Conservation (phyloP, 164 flowering plant genomes). For the Nymphaea colorata region DNA sequence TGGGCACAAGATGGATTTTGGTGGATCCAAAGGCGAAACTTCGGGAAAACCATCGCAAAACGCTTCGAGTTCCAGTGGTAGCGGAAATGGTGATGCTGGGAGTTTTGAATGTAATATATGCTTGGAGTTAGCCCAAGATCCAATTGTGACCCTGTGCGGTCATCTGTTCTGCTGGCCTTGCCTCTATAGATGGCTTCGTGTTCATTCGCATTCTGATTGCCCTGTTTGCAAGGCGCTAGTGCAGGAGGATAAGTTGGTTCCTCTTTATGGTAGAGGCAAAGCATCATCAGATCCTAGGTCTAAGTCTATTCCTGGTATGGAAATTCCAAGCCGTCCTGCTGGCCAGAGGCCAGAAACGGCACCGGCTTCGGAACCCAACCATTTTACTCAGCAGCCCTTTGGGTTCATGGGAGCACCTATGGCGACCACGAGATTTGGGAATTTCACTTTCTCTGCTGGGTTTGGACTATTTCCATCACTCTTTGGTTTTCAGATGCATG, state of each 20-base stretch:
- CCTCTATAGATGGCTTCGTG: conserved; percentile 59
- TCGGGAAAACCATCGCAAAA: conserved; percentile 18
- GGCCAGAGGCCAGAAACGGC: conserved; percentile 79
- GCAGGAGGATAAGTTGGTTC: conserved; percentile 61
- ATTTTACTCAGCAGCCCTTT: conserved; percentile 29
- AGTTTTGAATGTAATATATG: conserved; percentile 77
- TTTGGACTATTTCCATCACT: conserved; percentile 49
- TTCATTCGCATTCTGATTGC: conserved; percentile 58
- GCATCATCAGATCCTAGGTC: conserved; percentile 46
- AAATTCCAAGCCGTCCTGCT: conserved; percentile 54
- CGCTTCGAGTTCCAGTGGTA: conserved; percentile 26
- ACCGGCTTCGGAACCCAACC: conserved; percentile 28
- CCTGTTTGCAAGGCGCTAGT: conserved; percentile 75
- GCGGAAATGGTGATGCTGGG: conserved; percentile 30
- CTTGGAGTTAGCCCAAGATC: conserved; percentile 74
- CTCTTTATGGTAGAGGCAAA: conserved; percentile 74
- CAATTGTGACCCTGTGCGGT: conserved; percentile 66
- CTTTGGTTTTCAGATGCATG: conserved; percentile 50
- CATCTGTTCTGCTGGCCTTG: conserved; percentile 86
- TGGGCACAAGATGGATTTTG: neutral
- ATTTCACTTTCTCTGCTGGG: conserved; percentile 42
- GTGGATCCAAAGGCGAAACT: neutral
- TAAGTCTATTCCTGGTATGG: conserved; percentile 42
- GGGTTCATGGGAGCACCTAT: conserved; percentile 45
- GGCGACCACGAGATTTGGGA: conserved; percentile 41